These are phyloP conservation scores for Hypericum androsaemum DNA, from an alignment of 345 rosid species.

Conservation along the genomic window DNA sequence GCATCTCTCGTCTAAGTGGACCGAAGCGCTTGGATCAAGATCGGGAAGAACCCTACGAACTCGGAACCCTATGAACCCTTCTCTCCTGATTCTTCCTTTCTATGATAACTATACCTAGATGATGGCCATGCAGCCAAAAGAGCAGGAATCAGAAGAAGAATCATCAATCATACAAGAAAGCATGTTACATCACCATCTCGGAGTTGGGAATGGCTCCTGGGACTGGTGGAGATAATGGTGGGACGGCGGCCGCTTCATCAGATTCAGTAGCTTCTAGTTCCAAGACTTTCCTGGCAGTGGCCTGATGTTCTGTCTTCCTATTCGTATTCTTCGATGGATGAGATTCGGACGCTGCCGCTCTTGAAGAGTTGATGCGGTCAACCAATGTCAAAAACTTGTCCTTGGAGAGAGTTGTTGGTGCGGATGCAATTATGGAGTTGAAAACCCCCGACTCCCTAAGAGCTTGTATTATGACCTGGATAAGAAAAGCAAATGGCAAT, in stretches of 20 bases:
- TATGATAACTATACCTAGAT: slow-evolving; percentile 3
- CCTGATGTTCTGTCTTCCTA: slow-evolving; percentile 7
- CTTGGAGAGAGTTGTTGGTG: slow-evolving; percentile 14
- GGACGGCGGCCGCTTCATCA: slow-evolving; percentile 17
- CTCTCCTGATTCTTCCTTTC: slow-evolving; percentile 31
- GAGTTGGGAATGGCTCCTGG: slow-evolving; percentile 31
- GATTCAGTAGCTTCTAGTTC: neutral
- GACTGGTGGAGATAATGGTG: slow-evolving; percentile 17
- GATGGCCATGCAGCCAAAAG: slow-evolving; percentile 4
- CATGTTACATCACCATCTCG: slow-evolving; percentile 15
- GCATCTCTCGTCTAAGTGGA: slow-evolving; percentile 7
- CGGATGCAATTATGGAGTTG: slow-evolving; percentile 19
- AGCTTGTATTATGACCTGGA: slow-evolving; percentile 24
- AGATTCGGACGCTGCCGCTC: slow-evolving; percentile 15
- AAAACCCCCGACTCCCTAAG: slow-evolving; percentile 22
- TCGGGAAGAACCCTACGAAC: slow-evolving; percentile 29
- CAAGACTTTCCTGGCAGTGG: slow-evolving; percentile 21
- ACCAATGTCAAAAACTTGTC: slow-evolving; percentile 22
- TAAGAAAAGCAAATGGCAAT: neutral
- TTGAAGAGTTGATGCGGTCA: slow-evolving; percentile 15
- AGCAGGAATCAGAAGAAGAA: slow-evolving; percentile 21
- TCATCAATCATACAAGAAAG: neutral
- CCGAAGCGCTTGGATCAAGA: slow-evolving; percentile 32
- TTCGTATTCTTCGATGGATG: slow-evolving; percentile 8
- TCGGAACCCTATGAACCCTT: slow-evolving; percentile 13